A percentile compares a stretch with the other conserved stretches of the same genome.
phyloP scores from a whole-genome alignment of 352 stramenopile species.

The Achlya hypogyna region DNA sequence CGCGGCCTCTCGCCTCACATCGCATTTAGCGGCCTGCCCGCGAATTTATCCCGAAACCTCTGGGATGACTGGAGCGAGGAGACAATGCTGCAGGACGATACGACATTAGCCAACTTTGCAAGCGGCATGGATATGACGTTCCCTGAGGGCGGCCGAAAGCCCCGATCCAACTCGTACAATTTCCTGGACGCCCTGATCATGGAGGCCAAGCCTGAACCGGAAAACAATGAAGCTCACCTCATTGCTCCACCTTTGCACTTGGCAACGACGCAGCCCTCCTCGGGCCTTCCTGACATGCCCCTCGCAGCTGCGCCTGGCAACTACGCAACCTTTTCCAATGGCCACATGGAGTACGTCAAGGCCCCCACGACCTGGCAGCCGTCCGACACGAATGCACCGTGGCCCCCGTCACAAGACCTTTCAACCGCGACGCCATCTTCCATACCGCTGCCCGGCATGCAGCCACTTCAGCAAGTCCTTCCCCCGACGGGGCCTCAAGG shows the following conservation, averaged over 20 bases:
- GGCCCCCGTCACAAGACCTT: constrained; percentile 22
- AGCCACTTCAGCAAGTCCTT: too few species aligned
- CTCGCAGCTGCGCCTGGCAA: not conserved
- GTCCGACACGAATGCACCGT: constrained; percentile 22
- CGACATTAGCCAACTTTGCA: constrained; percentile 28
- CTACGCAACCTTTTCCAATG: not conserved
- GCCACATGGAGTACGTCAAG: constrained; percentile 5
- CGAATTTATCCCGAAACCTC: constrained; percentile 73
- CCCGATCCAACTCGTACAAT: not conserved
- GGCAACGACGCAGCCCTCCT: not conserved
- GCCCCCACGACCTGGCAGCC: constrained; percentile 11
- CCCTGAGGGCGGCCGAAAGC: not conserved
- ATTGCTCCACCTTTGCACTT: not conserved
- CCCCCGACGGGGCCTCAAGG: too few species aligned
- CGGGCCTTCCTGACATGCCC: not conserved
- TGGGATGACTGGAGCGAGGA: constrained; percentile 85
- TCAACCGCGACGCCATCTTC: too few species aligned
- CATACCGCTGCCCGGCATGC: too few species aligned
- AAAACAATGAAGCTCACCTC: not conserved
- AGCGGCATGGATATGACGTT: constrained; percentile 19
- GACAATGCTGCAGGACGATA: constrained; percentile 26
- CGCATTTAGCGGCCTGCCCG: constrained; percentile 49
- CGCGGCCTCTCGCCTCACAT: not conserved
- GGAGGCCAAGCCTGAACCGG: not conserved
- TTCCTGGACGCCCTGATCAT: constrained; percentile 13